Evolutionary conservation across 805 yeast species (phyloP), one percentile per base, ranked within the genome.

Genomic region (Lipomyces yamadae): DNA sequence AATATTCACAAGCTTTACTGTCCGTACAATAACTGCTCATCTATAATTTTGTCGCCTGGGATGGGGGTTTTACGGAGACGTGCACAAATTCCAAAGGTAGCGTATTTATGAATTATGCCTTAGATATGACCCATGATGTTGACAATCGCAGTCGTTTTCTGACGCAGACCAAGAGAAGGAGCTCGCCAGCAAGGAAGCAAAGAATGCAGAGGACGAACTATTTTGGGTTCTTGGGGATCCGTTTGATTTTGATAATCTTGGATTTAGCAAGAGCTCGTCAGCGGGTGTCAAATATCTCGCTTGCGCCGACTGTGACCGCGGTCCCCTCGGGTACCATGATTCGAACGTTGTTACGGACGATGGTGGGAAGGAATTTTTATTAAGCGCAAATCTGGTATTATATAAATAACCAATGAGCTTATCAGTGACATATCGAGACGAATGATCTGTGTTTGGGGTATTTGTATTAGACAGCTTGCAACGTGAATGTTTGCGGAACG

Each of bases 251-350:
- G 73, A 70, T 48, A 70, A 70, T 58, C 56, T 70, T 29, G 72
- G 73, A 13, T 71, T 70, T 61, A 63, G 67, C 48, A 70, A 67
- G 30, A 62, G 62, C 35, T 58, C 68, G 15, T 53, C 65, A 2
- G 54, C 64, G 15, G 72, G 72, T 4, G 60, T 70, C 54, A 70
- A 70, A 50, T 70, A 62, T 42, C 67, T 70, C 7, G 71, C 73
- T 11, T 70, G 73, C 50, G 73, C 73, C 11, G 73, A 70, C 37
- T 70, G 73, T 58, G 73, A 70, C 57, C 68, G 69, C 29, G 73
- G 73, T 8, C 73, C 73, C 18, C 37, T 70, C 56, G 73, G 73
- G 10, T 70, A 70, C 48, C 70, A 60, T 58, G 70, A 65, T 58
- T n/a, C 56, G 35, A 33, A 34, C n/a, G 13, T 15, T 34, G 8